Evolutionary conservation across 2,329 filamentous ascomycete genomes (phyloP).

Genomic region (Colletotrichum filicis): DNA sequence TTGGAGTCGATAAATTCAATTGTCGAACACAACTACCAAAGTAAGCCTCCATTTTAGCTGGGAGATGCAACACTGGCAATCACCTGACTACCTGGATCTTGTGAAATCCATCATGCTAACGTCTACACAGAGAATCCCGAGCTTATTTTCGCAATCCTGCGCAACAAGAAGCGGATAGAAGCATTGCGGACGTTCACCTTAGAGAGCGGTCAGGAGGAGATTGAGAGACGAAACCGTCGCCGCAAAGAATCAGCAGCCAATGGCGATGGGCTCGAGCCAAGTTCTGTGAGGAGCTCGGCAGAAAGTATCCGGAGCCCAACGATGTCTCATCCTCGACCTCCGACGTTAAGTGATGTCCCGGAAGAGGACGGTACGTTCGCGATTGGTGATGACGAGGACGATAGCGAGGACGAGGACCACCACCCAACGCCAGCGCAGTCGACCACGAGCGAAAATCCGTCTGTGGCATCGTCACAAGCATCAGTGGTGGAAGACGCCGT

Average conservation of each 20-base stretch:
- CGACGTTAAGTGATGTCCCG: conserved; percentile 74
- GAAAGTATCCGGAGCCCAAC: conserved; percentile 76
- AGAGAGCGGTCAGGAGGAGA: conserved; percentile 91
- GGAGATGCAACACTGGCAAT: background rate
- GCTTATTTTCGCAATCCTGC: conserved; percentile 82
- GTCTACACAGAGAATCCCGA: conserved; percentile 76
- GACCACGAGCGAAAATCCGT: conserved; percentile 71
- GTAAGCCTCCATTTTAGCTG: conserved; percentile 58
- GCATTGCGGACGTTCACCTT: conserved; percentile 88
- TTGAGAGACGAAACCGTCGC: conserved; percentile 80
- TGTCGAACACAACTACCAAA: conserved; percentile 86
- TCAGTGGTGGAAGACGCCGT: conserved; percentile 80
- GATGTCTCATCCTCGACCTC: conserved; percentile 60
- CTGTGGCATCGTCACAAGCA: conserved; percentile 75
- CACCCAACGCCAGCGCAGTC: conserved; percentile 70
- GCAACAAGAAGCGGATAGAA: conserved; percentile 85
- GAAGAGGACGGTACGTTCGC: conserved; percentile 81
- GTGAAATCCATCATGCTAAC: conserved; percentile 6
- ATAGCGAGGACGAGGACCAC: conserved; percentile 60
- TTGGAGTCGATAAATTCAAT: conserved; percentile 91
- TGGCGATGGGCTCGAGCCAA: conserved; percentile 59
- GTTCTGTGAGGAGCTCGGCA: conserved; percentile 69
- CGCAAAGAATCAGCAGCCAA: conserved; percentile 71
- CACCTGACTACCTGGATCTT: background rate
- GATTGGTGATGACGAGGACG: conserved; percentile 86